Evolutionary conservation across 2,329 filamentous ascomycete species (phyloP), one percentile per base, ranked within the genome.

Genomic region (Talaromyces sp.): DNA sequence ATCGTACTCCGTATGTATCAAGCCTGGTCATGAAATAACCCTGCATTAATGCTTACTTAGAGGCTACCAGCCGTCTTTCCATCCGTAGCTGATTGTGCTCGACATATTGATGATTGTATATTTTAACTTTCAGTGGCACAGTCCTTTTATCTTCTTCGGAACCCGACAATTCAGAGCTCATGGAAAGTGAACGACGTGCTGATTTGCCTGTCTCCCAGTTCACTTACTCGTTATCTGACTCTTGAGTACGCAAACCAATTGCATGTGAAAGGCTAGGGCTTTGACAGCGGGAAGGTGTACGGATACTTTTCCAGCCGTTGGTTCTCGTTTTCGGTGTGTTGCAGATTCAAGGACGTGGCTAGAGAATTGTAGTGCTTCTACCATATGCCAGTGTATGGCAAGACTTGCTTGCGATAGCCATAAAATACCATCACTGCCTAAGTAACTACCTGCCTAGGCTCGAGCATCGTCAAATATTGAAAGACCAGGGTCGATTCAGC

Each of bases 41-140:
- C 51, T 54, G 51, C 29, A 34, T 54, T 54, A 34, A 54, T 34
- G 13, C 27, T 19, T n/a, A 31, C 8, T 22, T 54, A 13, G 51
- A 13, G 5, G 31, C n/a, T 22, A 56, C 53, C 53, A 38, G 31
- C 53, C 53, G 53, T 22, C 31, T 31, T 29, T 31, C n/a, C 10
- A n/a, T 31, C 25, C n/a, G n/a, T n/a, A n/a, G n/a, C n/a, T n/a
- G 31, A 8, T 56, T 36, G 31, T 56, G 13, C 17, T 19, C 8
- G 11, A 36, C 6, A 36, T 34, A 11, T 15, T 5, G 27, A 19
- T 53, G 25, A 51, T 29, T 51, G 19, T 34, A 19, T 31, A 34
- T 56, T 34, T 34, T 54, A 36, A 31, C n/a, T 56, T 56, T 56
- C 53, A 22, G 53, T 22, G 53, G 31, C 53, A 36, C 53, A 25